Evolutionary conservation across 768 basidiomycete genomes (phyloP).

Genomic region (Suillus discolor): DNA sequence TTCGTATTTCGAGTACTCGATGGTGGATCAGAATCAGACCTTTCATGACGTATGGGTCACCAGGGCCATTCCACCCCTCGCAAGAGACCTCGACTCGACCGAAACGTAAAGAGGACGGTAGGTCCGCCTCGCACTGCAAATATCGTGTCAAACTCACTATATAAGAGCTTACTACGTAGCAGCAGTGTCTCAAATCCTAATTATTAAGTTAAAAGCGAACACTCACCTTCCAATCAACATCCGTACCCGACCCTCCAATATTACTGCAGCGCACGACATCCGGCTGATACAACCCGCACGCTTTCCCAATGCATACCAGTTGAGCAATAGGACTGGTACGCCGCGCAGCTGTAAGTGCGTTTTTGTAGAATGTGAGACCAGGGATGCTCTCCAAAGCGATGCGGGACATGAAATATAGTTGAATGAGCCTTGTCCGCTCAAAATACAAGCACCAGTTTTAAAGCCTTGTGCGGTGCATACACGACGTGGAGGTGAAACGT

Average conservation of each 20-base stretch:
- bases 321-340: conserved; percentile 75
- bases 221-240: conserved; percentile 90
- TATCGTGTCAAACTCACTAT: conserved; percentile 12
- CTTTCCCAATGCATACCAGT: conserved; percentile 75
- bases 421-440: neutral
- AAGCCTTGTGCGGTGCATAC: neutral
- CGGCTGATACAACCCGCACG: conserved; percentile 78
- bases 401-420: conserved; percentile 53
- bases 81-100: conserved; percentile 86
- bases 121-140: conserved; percentile 84
- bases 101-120: conserved; percentile 80
- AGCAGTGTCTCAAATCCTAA: neutral
- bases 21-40: conserved; percentile 45
- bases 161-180: neutral
- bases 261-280: conserved; percentile 86
- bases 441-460: neutral
- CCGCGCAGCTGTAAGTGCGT: conserved; percentile 61
- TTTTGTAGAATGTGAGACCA: conserved; percentile 79
- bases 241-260: conserved; percentile 72
- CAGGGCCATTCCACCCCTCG: conserved; percentile 86
- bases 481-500: conserved; percentile 12
- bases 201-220: neutral
- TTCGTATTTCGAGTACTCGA: neutral
- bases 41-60: conserved; percentile 84
- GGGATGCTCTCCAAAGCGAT: conserved; percentile 72